phyloP scores from a whole-genome alignment of 306 rosid species.

The Corylus americana region DNA sequence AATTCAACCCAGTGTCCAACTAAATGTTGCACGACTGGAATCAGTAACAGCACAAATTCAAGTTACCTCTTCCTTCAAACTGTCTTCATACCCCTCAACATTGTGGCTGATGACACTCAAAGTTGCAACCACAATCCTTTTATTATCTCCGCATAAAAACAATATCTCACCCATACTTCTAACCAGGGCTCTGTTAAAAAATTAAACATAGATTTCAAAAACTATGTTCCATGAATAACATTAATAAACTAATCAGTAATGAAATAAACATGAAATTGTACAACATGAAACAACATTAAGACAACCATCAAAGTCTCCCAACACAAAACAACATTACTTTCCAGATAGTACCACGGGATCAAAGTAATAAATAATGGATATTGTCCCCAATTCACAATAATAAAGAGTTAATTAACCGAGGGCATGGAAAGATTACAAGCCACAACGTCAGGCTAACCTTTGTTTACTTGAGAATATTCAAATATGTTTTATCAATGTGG shows the following conservation, averaged over 20 bases:
- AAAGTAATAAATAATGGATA: background rate
- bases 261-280: background rate
- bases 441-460: background rate
- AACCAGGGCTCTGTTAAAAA: conserved; percentile 68
- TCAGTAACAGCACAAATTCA: conserved; percentile 20
- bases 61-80: conserved; percentile 64
- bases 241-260: background rate
- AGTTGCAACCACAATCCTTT: conserved; percentile 75
- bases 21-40: conserved; percentile 18
- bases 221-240: conserved; percentile 24
- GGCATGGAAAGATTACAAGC: background rate
- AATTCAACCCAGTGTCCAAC: conserved; percentile 26
- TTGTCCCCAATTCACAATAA: background rate
- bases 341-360: background rate
- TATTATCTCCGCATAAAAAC: conserved; percentile 75
- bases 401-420: background rate
- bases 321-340: background rate
- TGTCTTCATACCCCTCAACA: conserved; percentile 43
- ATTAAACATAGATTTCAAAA: conserved; percentile 17
- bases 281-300: background rate
- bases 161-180: conserved; percentile 90
- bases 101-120: conserved; percentile 53
- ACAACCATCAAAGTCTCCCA: background rate
- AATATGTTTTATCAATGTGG: background rate
- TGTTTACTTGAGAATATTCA: background rate